A percentile compares a stretch with the other conserved stretches of the same genome.
phyloP scores from a whole-genome alignment of 352 stramenopile genomes.

The Pythium insidiosum region DNA sequence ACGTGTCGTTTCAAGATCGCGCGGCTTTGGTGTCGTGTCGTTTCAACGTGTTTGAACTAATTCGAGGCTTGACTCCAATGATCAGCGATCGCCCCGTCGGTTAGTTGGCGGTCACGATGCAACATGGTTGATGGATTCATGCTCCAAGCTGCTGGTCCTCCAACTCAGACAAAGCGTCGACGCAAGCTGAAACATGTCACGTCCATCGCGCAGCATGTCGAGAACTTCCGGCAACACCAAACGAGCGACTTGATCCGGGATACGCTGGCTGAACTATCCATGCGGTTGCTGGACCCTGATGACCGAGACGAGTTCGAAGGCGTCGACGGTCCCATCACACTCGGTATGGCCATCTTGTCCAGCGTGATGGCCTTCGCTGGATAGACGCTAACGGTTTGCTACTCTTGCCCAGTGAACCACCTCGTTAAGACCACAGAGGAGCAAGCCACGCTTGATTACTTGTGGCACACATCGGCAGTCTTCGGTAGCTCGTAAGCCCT shows the following conservation, averaged over 20 bases:
- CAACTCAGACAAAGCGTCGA: not conserved
- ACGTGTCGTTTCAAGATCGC: not conserved
- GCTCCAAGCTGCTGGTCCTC: not conserved
- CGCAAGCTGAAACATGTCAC: slow-evolving; percentile 3
- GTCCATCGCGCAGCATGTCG: slow-evolving; percentile 28
- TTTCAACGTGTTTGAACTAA: slow-evolving; percentile 4
- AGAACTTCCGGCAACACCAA: slow-evolving; percentile 27
- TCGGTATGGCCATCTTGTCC: slow-evolving; percentile 22
- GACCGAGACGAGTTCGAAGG: slow-evolving; percentile 48
- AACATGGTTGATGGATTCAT: slow-evolving; percentile 14
- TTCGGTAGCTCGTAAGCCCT: slow-evolving; percentile 21
- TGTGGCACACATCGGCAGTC: slow-evolving; percentile 28
- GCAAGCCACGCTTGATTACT: slow-evolving; percentile 30
- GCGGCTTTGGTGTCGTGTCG: slow-evolving; percentile 8
- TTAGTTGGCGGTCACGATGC: too few species aligned
- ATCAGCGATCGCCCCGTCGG: too few species aligned
- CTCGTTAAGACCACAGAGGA: slow-evolving; percentile 42
- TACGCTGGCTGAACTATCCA: slow-evolving; percentile 43
- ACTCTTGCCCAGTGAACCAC: slow-evolving; percentile 34
- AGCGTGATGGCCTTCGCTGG: too few species aligned
- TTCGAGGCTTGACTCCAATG: too few species aligned
- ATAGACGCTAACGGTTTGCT: not conserved
- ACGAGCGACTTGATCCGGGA: slow-evolving; percentile 23
- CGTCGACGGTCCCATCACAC: slow-evolving; percentile 39
- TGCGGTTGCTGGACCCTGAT: slow-evolving; percentile 38